Evolutionary conservation across 805 yeast genomes (phyloP), one percentile per base, ranked within the genome.

Genomic region (Metahyphopichia silvanorum): DNA sequence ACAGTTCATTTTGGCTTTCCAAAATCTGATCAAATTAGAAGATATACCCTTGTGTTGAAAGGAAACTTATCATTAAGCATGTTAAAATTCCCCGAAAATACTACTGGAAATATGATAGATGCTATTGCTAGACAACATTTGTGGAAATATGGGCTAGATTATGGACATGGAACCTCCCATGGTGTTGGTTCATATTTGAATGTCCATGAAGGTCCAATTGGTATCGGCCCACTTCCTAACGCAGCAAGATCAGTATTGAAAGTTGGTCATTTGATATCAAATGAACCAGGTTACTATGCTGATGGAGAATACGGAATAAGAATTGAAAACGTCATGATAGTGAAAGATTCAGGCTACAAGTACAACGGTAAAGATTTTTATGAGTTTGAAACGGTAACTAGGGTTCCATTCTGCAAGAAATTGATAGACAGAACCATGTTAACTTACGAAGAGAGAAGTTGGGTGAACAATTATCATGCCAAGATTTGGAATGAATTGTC

Each of bases 301-400:
- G 76, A 72, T 24, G 79, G 75, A 7, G 73, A 71, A 32, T 77
- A 74, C 43, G 84, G 84, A 25, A 73, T 77, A 29, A 61, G 84
- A 46, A 69, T 77, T 37, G 73, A 66, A 41, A 65, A 70, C 45
- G 74, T 75, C 49, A 64, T 76, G 66, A 66, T 49, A 36, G 69
- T 71, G 25, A 66, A 65, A 40, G 66, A 64, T 29, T 46, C 63
- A 29, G 71, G 65, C 7, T 53, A 48, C 33, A 22, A 46, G 0
- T 75, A 70, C 56, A 79, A 77, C 33, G 85, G 77, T 30, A 69
- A 66, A 43, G 58, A 63, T 37, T 82, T 76, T 50, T 71, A 77
- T 31, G 77, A 75, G 39, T 88, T 93, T 54, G 95, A 86, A 40
- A 87, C 95, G 43, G 63, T 87, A 32, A 91, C 98, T 0, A 57